A percentile compares a stretch with the other conserved stretches of the same genome.
Conservation (phyloP, 768 basidiomycete genomes). For the Termitomyces sp. region DNA sequence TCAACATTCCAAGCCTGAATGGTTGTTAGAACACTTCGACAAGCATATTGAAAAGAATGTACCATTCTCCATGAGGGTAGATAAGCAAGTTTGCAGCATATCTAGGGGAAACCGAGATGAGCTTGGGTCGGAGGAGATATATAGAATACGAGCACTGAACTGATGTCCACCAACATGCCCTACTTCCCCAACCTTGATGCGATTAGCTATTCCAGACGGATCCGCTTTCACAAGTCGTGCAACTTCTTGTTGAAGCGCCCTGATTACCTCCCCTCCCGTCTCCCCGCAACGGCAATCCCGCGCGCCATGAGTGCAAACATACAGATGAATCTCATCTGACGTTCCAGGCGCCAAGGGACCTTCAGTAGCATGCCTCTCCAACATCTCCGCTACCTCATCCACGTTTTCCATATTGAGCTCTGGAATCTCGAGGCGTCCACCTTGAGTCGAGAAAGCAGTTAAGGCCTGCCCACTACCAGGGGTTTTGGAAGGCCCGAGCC, state of each 20-base stretch:
- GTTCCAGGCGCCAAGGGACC: slow-evolving; percentile 9
- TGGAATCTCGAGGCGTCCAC: slow-evolving; percentile 49
- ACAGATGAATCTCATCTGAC: slow-evolving; percentile 39
- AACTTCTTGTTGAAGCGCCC: slow-evolving; percentile 52
- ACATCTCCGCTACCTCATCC: slow-evolving; percentile 38
- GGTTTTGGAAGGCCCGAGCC: slow-evolving; percentile 27
- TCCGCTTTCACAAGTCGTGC: slow-evolving; percentile 28
- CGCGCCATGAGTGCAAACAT: slow-evolving; percentile 76
- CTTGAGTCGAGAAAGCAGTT: slow-evolving; percentile 50
- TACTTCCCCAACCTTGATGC: slow-evolving; percentile 56
- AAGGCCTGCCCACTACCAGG: slow-evolving; percentile 17
- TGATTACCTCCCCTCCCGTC: slow-evolving; percentile 53
- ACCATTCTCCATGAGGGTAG: slow-evolving; percentile 76
- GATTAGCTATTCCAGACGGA: slow-evolving; percentile 19
- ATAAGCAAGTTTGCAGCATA: slow-evolving; percentile 68
- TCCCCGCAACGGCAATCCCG: slow-evolving; percentile 81
- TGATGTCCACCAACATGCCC: slow-evolving; percentile 85
- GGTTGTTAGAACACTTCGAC: neutral
- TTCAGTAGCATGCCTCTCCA: slow-evolving; percentile 27
- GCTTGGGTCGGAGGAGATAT: neutral
- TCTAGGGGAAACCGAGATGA: slow-evolving; percentile 26
- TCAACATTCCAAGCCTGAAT: slow-evolving; percentile 60
- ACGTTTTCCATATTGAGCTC: slow-evolving; percentile 45
- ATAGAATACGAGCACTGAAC: slow-evolving; percentile 23
- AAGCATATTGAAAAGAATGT: slow-evolving; percentile 16